Base-by-base conservation (phyloP, 2,329 filamentous ascomycete genomes). In the Gnomoniopsis smithogilvyi region DNA sequence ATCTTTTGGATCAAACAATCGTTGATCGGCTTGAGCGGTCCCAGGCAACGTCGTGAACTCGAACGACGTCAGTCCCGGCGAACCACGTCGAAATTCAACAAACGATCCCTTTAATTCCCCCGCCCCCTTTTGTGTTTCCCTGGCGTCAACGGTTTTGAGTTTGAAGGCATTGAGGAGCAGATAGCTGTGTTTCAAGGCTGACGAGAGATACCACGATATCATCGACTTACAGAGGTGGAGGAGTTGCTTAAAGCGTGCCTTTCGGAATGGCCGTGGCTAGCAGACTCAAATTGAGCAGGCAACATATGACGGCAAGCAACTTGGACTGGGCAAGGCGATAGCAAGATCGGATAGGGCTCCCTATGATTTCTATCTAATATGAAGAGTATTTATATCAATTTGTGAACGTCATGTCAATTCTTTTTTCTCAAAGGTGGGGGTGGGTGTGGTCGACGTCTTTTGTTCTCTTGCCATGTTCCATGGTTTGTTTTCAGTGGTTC, bases 121-220 rank as follows among this genome's bases (percentile, higher is more conserved):
- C n/a, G n/a, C n/a, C n/a, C n/a, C n/a, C n/a, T n/a, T n/a, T 49
- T 45, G 19, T 48, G 65, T 56, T 43, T 33, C 48, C 51, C n/a
- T n/a, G 55, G 45, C 51, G 56, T 55, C 41, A 15, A 26, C 19
- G 47, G 59, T 52, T 49, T 36, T 46, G 15, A 12, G 3, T 56
- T 34, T 54, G 3, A 2, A 21, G 22, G 48, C 51, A 55, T 52
- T 21, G 33, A 17, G 24, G 55, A 55, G 51, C 34, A 24, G 45
- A 19, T 22, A 52, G 33, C 30, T 59, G 30, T 57, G 22, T 54
- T 53, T 45, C 17, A 38, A 54, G 59, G 53, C 6, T 17, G 34
- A 50, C 8, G 15, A 49, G 48, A 61, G 59, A 61, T 59, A 61
- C 59, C 59, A 61, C 59, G 34, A 49, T 52, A 54, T 59, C 58